Evolutionary conservation across 495 filamentous ascomycete genomes (phyloP).

Genomic region (Saxophila tyrrhenica): DNA sequence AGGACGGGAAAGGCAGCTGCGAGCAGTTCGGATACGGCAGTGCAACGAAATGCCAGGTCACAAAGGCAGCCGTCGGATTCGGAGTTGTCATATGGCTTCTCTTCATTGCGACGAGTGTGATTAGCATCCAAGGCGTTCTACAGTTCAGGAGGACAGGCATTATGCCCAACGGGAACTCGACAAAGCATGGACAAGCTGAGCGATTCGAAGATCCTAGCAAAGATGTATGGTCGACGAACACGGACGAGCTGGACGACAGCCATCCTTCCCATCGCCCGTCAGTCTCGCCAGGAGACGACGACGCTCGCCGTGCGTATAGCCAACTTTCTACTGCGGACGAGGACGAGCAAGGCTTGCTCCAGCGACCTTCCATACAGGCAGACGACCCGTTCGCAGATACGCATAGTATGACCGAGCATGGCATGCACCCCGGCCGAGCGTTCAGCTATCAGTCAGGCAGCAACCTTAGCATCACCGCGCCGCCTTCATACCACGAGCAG

Average conservation of each 20-base stretch:
- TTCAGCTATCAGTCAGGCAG: neutral
- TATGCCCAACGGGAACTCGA: slow-evolving; percentile 47
- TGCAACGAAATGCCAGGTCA: slow-evolving; percentile 50
- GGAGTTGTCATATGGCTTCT: slow-evolving; percentile 71
- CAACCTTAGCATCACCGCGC: neutral
- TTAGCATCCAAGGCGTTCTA: slow-evolving; percentile 67
- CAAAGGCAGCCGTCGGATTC: slow-evolving; percentile 66
- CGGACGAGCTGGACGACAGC: slow-evolving; percentile 20
- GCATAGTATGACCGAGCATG: neutral
- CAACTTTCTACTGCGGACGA: neutral
- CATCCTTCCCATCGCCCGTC: too few species aligned
- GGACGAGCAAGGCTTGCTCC: neutral
- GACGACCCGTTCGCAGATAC: neutral
- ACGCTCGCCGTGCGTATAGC: neutral
- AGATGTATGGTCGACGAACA: slow-evolving; percentile 29
- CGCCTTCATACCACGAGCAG: neutral
- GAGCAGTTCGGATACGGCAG: slow-evolving; percentile 38
- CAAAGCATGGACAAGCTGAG: neutral
- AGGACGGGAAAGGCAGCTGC: slow-evolving; percentile 38
- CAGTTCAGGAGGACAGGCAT: slow-evolving; percentile 69
- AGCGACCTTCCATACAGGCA: neutral
- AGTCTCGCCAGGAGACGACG: neutral
- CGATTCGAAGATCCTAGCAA: slow-evolving; percentile 4
- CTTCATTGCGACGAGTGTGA: slow-evolving; percentile 57
- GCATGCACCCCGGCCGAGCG: neutral